These are phyloP conservation scores for Botrytis porri DNA, from an alignment of 2,329 filamentous ascomycete species.

Conservation along the genomic window DNA sequence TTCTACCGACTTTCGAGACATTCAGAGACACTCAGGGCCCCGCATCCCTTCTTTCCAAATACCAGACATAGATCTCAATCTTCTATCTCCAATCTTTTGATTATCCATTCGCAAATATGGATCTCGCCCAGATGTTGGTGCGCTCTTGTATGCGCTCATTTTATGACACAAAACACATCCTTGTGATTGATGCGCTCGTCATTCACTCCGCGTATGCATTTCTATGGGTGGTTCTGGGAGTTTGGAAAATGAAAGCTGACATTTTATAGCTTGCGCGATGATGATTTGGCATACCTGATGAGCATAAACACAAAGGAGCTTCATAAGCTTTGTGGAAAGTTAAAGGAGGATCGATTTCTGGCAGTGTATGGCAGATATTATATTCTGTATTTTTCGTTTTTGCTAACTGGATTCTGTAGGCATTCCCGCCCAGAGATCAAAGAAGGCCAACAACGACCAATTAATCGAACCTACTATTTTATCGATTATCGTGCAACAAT, in stretches of 20 bases:
- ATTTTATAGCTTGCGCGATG: conserved; percentile 65
- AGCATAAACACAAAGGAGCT: conserved; percentile 89
- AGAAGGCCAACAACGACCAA: conserved; percentile 76
- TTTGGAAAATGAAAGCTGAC: conserved; percentile 32
- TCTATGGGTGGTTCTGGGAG: conserved; percentile 15
- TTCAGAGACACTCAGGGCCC: neutral
- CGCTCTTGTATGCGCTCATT: conserved; percentile 84
- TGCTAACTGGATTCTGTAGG: conserved; percentile 41
- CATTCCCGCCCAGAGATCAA: conserved; percentile 73
- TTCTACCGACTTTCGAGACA: neutral
- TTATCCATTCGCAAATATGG: conserved; percentile 45
- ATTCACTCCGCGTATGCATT: conserved; percentile 64
- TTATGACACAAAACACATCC: conserved; percentile 79
- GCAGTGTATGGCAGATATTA: conserved; percentile 58
- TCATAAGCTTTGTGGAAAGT: conserved; percentile 80
- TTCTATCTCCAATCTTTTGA: neutral
- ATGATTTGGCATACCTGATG: conserved; percentile 83
- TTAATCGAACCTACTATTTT: conserved; percentile 91
- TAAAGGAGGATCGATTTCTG: conserved; percentile 83
- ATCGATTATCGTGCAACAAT: conserved; percentile 93
- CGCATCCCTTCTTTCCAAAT: neutral
- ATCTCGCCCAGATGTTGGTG: conserved; percentile 73
- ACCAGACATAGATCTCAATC: neutral
- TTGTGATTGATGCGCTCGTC: conserved; percentile 77
- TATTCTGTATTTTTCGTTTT: conserved; percentile 10